A percentile compares a stretch with the other conserved stretches of the same genome.
Evolutionary conservation across 768 basidiomycete genomes (phyloP).

Genomic region (Lactarius quietus): DNA sequence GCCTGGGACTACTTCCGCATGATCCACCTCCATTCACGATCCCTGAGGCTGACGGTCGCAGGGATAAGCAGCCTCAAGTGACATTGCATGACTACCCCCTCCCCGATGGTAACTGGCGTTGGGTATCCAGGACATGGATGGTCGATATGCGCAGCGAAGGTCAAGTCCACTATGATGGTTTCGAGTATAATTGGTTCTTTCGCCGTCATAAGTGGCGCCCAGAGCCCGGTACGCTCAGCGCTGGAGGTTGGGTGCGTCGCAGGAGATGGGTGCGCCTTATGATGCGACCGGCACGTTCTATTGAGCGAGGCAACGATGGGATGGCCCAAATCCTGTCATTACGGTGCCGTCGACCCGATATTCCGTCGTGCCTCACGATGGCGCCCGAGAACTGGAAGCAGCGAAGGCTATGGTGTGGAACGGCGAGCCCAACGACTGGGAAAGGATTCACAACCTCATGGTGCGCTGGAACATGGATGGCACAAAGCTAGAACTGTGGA

Average conservation of each 20-base stretch:
- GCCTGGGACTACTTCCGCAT: constrained; percentile 59
- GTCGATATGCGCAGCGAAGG: constrained; percentile 84
- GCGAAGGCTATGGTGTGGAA: constrained; percentile 43
- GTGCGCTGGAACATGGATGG: constrained; percentile 59
- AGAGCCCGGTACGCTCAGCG: constrained; percentile 52
- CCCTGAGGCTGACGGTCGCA: constrained; percentile 36
- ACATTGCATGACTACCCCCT: constrained; percentile 63
- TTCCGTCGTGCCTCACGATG: constrained; percentile 4
- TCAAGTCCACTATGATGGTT: constrained; percentile 77
- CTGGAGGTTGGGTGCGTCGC: constrained; percentile 72
- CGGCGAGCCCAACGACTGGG: constrained; percentile 59
- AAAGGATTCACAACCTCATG: constrained; percentile 51
- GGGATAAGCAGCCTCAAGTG: constrained; percentile 48
- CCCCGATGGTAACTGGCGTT: constrained; percentile 77
- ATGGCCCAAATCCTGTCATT: not conserved
- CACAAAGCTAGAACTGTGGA: constrained; percentile 73
- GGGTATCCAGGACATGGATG: constrained; percentile 82
- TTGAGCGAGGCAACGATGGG: constrained; percentile 2
- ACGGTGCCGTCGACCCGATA: not conserved
- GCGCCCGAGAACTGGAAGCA: constrained; percentile 11
- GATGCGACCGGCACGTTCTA: constrained; percentile 56
- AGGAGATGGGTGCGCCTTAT: constrained; percentile 83
- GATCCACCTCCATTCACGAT: constrained; percentile 75
- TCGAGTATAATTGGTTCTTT: constrained; percentile 83
- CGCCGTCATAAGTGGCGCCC: constrained; percentile 63